These are phyloP conservation scores for Microthyrium microscopicum DNA, from an alignment of 2,329 filamentous ascomycete species.

Conservation along the genomic window DNA sequence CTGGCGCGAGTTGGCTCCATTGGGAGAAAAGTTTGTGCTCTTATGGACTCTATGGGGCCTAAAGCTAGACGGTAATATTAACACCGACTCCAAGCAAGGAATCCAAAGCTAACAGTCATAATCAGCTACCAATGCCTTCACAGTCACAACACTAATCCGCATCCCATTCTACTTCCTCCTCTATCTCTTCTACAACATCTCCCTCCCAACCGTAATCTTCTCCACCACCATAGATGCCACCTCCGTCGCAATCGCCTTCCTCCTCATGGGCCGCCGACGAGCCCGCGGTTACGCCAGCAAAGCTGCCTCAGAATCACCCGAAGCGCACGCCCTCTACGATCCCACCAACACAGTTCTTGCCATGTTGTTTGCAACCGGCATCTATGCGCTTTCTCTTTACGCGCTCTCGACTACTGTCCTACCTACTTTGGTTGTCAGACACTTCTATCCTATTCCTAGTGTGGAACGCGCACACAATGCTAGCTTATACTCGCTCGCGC, in stretches of 20 bases:
- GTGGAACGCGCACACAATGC: conserved; percentile 51
- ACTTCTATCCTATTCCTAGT: conserved; percentile 58
- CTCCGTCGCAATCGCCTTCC: conserved; percentile 57
- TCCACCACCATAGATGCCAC: conserved; percentile 52
- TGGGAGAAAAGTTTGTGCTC: no score
- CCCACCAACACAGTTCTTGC: conserved; percentile 31
- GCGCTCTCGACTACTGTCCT: conserved; percentile 53
- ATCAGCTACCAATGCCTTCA: no score
- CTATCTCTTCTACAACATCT: conserved; percentile 59
- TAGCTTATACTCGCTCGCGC: conserved; percentile 29
- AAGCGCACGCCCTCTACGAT: conserved; percentile 41
- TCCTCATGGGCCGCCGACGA: conserved; percentile 48
- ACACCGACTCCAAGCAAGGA: no score
- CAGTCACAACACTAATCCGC: no score
- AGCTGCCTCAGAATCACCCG: conserved; percentile 10
- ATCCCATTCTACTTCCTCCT: conserved; percentile 63
- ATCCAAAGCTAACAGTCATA: no score
- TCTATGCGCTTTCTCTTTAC: conserved; percentile 62
- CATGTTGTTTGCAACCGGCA: conserved; percentile 44
- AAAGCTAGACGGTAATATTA: no score
- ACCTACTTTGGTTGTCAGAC: conserved; percentile 51
- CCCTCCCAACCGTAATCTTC: conserved; percentile 40
- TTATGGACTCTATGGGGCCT: no score
- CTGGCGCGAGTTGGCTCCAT: no score
- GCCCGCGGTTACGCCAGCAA: conserved; percentile 10